Base-by-base conservation (phyloP, 2,329 filamentous ascomycete genomes). In the Pyricularia sp. region DNA sequence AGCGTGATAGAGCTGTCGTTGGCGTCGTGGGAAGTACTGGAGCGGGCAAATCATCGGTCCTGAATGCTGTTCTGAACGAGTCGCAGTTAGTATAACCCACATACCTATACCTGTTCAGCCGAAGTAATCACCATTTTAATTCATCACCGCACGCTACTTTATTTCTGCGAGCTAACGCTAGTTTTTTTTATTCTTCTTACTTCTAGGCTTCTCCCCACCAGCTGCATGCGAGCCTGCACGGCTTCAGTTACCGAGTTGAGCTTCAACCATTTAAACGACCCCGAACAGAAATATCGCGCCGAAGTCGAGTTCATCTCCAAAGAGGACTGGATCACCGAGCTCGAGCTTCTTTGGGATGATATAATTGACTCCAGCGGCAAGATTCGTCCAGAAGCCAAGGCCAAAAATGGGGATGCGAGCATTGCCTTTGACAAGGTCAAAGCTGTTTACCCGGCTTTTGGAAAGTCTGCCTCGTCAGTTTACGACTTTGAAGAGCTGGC, bases 31-130 rank as follows among this genome's bases (percentile, higher is more conserved):
- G 87, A 0, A 86, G 83, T 68, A 90, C 88, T 0, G 87, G 87
- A 0, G 83, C 85, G 1, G 88, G 88, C 0, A 90, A 90, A 73
- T 86, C 82, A 25, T 86, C 84, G 1, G 78, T 89, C 0, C 88
- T 90, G 74, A 90, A 90, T 72, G 87, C 87, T 0, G 73, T 90
- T 42, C 78, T 90, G 0, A 86, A 89, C 33, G 85, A 90, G 72
- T 85, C 89, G 71, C 79, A 82, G n/a, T 76, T 72, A 36, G 66
- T 85, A 33, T 33, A 33, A 33, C 31, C 2, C 31, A 11, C 31
- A 33, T 33, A 33, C 5, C 31, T 33, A 10, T 33, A 4, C 31
- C 31, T 10, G 9, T 33, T 10, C 6, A 33, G 10, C 31, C 31
- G 31, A 11, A 10, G 10, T 33, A 11, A 10, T 33, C 31, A 10